A percentile compares a stretch with the other conserved stretches of the same genome.
Conservation (phyloP, 2,329 filamentous ascomycete species). For the Rhexocercosporidium sp. region DNA sequence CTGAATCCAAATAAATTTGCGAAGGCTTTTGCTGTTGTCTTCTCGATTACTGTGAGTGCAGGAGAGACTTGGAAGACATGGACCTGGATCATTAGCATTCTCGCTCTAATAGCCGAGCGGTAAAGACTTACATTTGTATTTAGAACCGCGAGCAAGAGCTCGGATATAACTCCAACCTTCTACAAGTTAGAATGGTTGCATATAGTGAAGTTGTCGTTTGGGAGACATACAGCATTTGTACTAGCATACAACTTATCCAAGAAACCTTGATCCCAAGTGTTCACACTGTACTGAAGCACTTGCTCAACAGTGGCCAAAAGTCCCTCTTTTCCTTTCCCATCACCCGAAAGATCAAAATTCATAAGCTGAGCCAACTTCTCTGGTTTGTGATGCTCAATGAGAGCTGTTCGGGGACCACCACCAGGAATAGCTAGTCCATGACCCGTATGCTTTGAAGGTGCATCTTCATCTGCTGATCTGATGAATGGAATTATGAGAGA, state of each 20-base stretch:
- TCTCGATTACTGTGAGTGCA: conserved; percentile 85
- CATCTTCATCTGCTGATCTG: conserved; percentile 68
- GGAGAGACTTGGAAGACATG: conserved; percentile 96
- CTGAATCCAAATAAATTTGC: conserved; percentile 78
- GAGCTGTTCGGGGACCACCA: conserved; percentile 55
- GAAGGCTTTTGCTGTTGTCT: conserved; percentile 74
- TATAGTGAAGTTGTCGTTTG: neutral
- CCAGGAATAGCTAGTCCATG: conserved; percentile 49
- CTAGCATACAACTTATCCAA: conserved; percentile 94
- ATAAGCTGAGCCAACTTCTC: conserved; percentile 60
- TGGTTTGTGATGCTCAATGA: conserved; percentile 68
- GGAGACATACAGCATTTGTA: conserved; percentile 73
- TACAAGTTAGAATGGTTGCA: neutral
- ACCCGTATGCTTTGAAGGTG: conserved; percentile 58
- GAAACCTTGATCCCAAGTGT: conserved; percentile 98
- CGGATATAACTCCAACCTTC: conserved; percentile 80
- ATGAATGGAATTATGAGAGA: conserved; percentile 74
- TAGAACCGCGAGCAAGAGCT: conserved; percentile 81
- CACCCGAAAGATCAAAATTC: conserved; percentile 61
- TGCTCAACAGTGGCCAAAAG: conserved; percentile 72
- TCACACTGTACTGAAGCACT: conserved; percentile 85
- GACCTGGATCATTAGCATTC: conserved; percentile 52
- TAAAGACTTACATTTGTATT: conserved; percentile 78
- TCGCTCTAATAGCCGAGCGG: conserved; percentile 11
- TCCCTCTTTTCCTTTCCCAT: conserved; percentile 71